Conservation (phyloP, 2,329 filamentous ascomycete genomes). For the Apiospora pterosperma region DNA sequence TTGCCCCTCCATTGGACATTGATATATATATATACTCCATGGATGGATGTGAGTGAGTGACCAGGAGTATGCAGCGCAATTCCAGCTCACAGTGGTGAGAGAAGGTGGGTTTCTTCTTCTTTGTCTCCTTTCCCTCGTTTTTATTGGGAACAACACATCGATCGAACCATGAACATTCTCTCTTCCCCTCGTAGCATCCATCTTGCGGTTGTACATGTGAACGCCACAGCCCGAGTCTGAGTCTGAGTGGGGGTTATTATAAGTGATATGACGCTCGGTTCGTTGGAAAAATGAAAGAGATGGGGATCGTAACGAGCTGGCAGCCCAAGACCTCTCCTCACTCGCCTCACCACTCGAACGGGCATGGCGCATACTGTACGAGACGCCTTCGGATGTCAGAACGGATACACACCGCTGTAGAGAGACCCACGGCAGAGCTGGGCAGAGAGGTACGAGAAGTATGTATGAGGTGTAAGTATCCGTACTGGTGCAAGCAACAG, state of each 20-base stretch:
- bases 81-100: background rate
- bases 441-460: background rate
- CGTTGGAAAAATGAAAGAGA: background rate
- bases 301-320: background rate
- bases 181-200: background rate
- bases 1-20: background rate
- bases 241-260: background rate
- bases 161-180: background rate
- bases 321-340: background rate
- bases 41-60: background rate
- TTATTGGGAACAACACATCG: background rate
- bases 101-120: background rate
- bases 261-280: background rate
- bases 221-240: too few relatives aligned
- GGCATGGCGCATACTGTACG: background rate
- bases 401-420: background rate
- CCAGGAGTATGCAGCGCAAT: background rate
- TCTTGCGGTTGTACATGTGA: background rate
- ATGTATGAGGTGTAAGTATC: background rate
- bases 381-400: background rate
- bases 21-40: too few relatives aligned
- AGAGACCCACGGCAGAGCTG: background rate
- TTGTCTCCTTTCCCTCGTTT: background rate
- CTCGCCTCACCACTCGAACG: background rate
- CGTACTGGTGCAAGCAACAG: background rate